Conservation (phyloP, 2,329 filamentous ascomycete genomes). For the Stachybotrys chlorohalonatus region DNA sequence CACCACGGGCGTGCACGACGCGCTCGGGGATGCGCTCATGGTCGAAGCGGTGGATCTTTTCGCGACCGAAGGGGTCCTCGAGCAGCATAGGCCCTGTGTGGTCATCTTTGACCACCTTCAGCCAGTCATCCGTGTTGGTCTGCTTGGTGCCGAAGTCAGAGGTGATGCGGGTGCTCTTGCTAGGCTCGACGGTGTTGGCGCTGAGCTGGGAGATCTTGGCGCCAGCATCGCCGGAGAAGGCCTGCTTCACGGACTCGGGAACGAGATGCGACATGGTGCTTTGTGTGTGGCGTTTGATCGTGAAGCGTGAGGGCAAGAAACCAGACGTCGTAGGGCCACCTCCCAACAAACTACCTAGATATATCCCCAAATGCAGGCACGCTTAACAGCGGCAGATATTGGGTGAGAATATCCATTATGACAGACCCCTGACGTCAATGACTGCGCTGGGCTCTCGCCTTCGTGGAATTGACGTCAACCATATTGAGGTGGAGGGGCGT, state of each 20-base stretch:
- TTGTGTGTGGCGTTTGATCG: background rate
- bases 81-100: constrained; percentile 58
- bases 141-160: constrained; percentile 72
- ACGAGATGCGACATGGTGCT: constrained; percentile 15
- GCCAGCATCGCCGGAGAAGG: constrained; percentile 29
- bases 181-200: constrained; percentile 47
- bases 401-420: background rate
- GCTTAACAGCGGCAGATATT: too few relatives aligned
- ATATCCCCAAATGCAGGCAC: background rate
- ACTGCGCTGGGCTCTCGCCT: constrained; percentile 1
- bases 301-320: background rate
- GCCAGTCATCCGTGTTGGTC: constrained; percentile 67
- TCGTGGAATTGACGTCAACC: constrained; percentile 13
- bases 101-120: constrained; percentile 53
- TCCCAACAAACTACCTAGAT: background rate
- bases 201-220: constrained; percentile 56
- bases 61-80: constrained; percentile 63
- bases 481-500: background rate
- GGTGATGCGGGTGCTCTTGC: constrained; percentile 53
- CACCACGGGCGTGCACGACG: constrained; percentile 62
- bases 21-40: constrained; percentile 51
- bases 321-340: background rate
- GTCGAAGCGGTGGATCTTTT: constrained; percentile 74
- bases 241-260: constrained; percentile 25
- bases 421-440: constrained; percentile 1